Evolutionary conservation across 495 filamentous ascomycete species (phyloP).

Genomic region (Penicillium cosmopolitanum): DNA sequence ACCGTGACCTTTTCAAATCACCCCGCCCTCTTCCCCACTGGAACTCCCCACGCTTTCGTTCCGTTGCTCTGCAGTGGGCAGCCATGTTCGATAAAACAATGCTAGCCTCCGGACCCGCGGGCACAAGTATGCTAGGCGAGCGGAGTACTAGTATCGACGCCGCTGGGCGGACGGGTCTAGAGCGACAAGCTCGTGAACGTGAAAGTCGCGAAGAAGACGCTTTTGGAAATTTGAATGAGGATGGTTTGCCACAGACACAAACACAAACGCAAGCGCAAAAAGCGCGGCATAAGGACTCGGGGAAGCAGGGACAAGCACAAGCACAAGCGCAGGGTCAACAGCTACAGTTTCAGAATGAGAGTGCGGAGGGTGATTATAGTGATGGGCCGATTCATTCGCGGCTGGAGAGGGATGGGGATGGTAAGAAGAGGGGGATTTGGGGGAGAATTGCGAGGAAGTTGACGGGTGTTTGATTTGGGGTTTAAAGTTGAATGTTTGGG

Average conservation of each 20-base stretch:
- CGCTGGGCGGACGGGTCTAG: slow-evolving; percentile 14
- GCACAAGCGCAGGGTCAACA: no score
- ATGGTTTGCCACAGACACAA: background rate
- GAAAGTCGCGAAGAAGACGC: no score
- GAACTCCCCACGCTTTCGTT: no score
- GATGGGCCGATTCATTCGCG: background rate
- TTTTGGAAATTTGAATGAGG: background rate
- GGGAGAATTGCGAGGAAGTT: background rate
- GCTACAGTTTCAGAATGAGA: background rate
- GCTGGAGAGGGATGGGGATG: background rate
- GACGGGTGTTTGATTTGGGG: background rate
- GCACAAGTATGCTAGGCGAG: slow-evolving; percentile 24
- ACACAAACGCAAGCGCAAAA: no score
- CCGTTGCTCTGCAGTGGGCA: no score
- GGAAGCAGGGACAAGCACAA: no score
- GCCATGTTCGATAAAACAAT: slow-evolving; percentile 13
- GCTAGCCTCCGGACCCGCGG: slow-evolving; percentile 16
- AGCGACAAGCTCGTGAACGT: slow-evolving; percentile 5
- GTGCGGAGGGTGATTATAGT: background rate
- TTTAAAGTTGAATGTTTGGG: no score
- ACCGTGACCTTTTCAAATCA: background rate
- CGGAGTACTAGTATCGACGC: slow-evolving; percentile 22
- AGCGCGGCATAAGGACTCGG: no score
- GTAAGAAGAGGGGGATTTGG: background rate
- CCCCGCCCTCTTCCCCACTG: background rate